A percentile compares a stretch with the other conserved stretches of the same genome.
phyloP scores from a whole-genome alignment of 192 early-diverging fungal genomes.

The Dissophora globulifera region DNA sequence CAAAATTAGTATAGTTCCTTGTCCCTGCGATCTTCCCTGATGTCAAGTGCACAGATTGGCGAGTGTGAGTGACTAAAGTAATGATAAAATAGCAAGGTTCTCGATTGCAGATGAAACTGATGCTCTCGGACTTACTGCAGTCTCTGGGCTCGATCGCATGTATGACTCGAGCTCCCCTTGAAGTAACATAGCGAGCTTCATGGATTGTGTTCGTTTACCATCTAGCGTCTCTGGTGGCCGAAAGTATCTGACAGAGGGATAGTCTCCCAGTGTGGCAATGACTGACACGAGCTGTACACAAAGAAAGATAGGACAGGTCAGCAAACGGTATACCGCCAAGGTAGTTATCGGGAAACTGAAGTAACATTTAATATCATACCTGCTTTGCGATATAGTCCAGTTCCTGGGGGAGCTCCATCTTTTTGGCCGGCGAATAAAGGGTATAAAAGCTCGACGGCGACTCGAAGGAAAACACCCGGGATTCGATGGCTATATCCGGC shows the following conservation, averaged over 20 bases:
- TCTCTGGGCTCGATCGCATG: slow-evolving; percentile 71
- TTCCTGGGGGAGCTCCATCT: slow-evolving; percentile 52
- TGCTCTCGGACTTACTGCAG: slow-evolving; percentile 62
- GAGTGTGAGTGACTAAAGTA: too few species aligned
- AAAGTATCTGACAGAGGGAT: slow-evolving; percentile 93
- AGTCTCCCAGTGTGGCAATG: slow-evolving; percentile 87
- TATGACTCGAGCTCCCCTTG: slow-evolving; percentile 89
- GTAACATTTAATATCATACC: too few species aligned
- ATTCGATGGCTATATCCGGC: slow-evolving; percentile 68
- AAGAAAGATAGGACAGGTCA: too few species aligned
- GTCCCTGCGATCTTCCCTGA: slow-evolving; percentile 62
- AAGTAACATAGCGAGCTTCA: slow-evolving; percentile 81
- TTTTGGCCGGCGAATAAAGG: slow-evolving; percentile 69
- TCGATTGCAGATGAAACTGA: too few species aligned
- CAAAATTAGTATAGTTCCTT: slow-evolving; percentile 85
- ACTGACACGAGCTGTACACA: slow-evolving; percentile 81
- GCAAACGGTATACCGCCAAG: too few species aligned
- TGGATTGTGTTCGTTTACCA: slow-evolving; percentile 74
- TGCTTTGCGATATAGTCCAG: slow-evolving; percentile 63
- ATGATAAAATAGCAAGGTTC: too few species aligned
- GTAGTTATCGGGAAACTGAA: too few species aligned
- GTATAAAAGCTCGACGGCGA: slow-evolving; percentile 70
- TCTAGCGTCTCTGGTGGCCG: slow-evolving; percentile 77
- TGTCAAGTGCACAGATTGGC: too few species aligned
- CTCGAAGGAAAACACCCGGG: slow-evolving; percentile 78